Evolutionary conservation across 1,284 basidiomycete species (phyloP), one percentile per base, ranked within the genome.

Genomic region (Heterobasidion occidentale): DNA sequence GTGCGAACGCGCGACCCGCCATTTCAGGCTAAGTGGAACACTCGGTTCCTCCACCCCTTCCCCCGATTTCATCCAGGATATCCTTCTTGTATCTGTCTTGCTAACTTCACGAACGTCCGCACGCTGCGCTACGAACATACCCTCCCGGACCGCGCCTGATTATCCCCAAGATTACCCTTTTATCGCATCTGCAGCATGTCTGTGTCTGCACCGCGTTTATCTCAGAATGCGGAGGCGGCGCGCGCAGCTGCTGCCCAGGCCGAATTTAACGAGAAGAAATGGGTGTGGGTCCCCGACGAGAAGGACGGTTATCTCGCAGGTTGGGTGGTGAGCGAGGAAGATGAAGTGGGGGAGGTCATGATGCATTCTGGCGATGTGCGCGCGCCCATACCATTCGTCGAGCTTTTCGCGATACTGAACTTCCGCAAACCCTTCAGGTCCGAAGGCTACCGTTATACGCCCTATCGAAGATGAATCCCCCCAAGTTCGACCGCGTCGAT

Each of bases 191-290:
- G 27, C 27, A 27, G 27, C 27, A 27, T 27, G 27, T 27, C 27
- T 27, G 27, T 27, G 27, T 27, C 78, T 59, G 72, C 71, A 27
- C 74, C 76, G 59, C 73, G 80, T 53, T 74, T 74, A 54, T 84
- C 88, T 42, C 80, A 83, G 56, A 82, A 77, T 63, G 81, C 81
- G 52, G 89, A 90, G 66, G 83, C 86, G 46, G 87, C 89, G 12
- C 75, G 84, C 56, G 84, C 81, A 35, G 92, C 93, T n/a, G 92
- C 92, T 27, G 82, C 88, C 35, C 91, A 94, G 66, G 93, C 93
- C 46, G 93, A 96, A 70, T 97, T 96, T 72, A 95, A 94, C 68
- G 91, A 94, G 79, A 96, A 96, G 86, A 94, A 90, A 72, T 94
- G 91, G 88, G 94, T 97, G 2, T 97, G 94, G 94, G 88, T 95